phyloP scores from a whole-genome alignment of 192 early-diverging fungal species.

The Coemansia sp. region DNA sequence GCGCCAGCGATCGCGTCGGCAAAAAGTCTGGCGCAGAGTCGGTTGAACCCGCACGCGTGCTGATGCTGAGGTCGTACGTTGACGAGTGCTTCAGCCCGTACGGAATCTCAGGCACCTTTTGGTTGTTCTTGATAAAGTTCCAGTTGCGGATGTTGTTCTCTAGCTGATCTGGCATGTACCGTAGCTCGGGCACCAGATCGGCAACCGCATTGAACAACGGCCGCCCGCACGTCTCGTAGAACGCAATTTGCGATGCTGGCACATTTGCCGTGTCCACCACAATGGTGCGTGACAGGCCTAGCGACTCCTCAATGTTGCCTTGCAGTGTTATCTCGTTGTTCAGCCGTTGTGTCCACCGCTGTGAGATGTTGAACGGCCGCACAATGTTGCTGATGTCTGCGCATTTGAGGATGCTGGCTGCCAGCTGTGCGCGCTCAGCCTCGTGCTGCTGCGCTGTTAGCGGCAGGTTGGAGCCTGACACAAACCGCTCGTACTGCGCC shows the following conservation, averaged over 20 bases:
- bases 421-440: conserved; percentile 63
- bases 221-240: conserved; percentile 52
- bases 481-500: conserved; percentile 59
- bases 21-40: conserved; percentile 54
- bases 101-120: conserved; percentile 48
- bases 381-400: conserved; percentile 80
- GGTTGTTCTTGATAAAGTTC: conserved; percentile 48
- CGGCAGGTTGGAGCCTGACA: conserved; percentile 45
- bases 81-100: conserved; percentile 52
- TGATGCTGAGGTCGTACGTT: conserved; percentile 41
- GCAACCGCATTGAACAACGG: conserved; percentile 53
- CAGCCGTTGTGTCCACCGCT: conserved; percentile 67
- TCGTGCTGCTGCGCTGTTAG: conserved; percentile 53
- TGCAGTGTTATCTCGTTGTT: conserved; percentile 70
- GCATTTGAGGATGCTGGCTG: conserved; percentile 76
- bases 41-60: conserved; percentile 48
- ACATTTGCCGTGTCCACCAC: conserved; percentile 40
- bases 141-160: conserved; percentile 54
- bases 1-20: conserved; percentile 23
- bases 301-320: conserved; percentile 70
- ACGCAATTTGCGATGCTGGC: conserved; percentile 50
- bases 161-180: conserved; percentile 49
- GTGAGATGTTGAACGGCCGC: conserved; percentile 68
- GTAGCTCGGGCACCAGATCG: conserved; percentile 51
- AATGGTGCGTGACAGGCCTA: conserved; percentile 59